Percentiles rank a stretch among this genome's conserved stretches.
phyloP scores from a whole-genome alignment of 768 basidiomycete species.

The Suillus luteus region DNA sequence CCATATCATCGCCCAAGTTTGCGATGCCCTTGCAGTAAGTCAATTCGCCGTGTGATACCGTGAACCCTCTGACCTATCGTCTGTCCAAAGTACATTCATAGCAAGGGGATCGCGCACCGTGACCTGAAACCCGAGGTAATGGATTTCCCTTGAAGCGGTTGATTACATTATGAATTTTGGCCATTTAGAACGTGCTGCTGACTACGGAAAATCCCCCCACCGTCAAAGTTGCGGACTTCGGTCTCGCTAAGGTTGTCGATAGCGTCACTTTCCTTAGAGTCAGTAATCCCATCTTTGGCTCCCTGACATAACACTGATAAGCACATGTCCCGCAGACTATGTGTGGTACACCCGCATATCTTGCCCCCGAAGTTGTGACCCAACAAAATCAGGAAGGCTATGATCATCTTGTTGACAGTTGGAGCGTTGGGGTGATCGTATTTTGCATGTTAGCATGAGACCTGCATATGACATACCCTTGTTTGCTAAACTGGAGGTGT shows the following conservation, averaged over 20 bases:
- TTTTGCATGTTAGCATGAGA: constrained; percentile 75
- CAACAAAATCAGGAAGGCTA: constrained; percentile 71
- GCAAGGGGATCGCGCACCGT: constrained; percentile 82
- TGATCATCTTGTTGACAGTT: constrained; percentile 88
- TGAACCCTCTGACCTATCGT: constrained; percentile 11
- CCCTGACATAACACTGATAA: constrained; percentile 6
- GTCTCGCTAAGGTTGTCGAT: constrained; percentile 90
- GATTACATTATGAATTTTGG: constrained; percentile 3
- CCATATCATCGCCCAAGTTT: constrained; percentile 81
- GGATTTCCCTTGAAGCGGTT: constrained; percentile 8
- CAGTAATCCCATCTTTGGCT: constrained; percentile 23
- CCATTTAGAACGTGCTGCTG: constrained; percentile 74
- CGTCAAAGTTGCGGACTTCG: constrained; percentile 95
- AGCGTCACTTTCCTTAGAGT: constrained; percentile 77
- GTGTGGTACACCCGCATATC: constrained; percentile 95
- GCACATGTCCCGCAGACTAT: constrained; percentile 58
- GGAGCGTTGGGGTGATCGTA: constrained; percentile 95
- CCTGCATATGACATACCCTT: constrained; percentile 8
- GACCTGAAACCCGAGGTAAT: constrained; percentile 87
- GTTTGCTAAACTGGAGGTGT: constrained; percentile 12
- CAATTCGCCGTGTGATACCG: not conserved
- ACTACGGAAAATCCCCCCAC: constrained; percentile 66
- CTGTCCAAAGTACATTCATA: constrained; percentile 59
- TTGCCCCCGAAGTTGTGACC: constrained; percentile 88
- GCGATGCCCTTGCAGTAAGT: constrained; percentile 72